Conservation (phyloP, 371 early-diverging fungal species). For the Vairimorpha apis region DNA sequence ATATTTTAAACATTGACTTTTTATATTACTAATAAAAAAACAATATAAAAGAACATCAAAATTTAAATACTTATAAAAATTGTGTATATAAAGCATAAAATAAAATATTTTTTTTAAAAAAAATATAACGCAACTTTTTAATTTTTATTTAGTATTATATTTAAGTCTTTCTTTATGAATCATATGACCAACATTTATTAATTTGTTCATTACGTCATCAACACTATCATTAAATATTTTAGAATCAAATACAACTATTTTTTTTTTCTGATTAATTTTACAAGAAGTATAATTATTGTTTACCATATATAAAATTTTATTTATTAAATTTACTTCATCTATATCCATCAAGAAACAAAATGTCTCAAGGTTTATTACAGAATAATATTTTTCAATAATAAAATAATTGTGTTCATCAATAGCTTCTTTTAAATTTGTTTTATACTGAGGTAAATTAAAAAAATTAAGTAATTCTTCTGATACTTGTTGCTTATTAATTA, state of each 20-base stretch:
- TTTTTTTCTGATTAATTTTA: constrained; percentile 56
- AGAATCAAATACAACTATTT: constrained; percentile 48
- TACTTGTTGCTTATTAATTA: constrained; percentile 17
- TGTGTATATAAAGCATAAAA: too few relatives aligned
- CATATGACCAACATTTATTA: constrained; percentile 57
- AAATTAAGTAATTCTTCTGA: constrained; percentile 9
- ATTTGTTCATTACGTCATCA: constrained; percentile 48
- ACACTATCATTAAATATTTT: constrained; percentile 49
- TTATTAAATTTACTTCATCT: constrained; percentile 34
- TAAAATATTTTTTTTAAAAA: too few relatives aligned
- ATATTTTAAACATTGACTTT: too few relatives aligned
- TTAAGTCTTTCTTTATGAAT: constrained; percentile 45
- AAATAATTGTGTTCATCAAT: constrained; percentile 58
- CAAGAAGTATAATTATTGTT: constrained; percentile 37
- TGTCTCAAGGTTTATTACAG: constrained; percentile 30
- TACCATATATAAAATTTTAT: constrained; percentile 56
- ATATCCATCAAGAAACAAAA: constrained; percentile 40
- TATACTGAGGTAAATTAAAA: constrained; percentile 7
- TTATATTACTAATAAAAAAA: too few relatives aligned
- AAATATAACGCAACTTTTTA: background rate
- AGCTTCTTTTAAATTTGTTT: constrained; percentile 2
- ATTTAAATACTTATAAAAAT: too few relatives aligned
- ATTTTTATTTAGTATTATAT: constrained; percentile 10
- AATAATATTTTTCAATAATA: constrained; percentile 51
- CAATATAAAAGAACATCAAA: too few relatives aligned